Percentiles rank a stretch among this genome's conserved stretches.
Conservation (phyloP, 148 eudicot genomes). For the Oxyria digyna region DNA sequence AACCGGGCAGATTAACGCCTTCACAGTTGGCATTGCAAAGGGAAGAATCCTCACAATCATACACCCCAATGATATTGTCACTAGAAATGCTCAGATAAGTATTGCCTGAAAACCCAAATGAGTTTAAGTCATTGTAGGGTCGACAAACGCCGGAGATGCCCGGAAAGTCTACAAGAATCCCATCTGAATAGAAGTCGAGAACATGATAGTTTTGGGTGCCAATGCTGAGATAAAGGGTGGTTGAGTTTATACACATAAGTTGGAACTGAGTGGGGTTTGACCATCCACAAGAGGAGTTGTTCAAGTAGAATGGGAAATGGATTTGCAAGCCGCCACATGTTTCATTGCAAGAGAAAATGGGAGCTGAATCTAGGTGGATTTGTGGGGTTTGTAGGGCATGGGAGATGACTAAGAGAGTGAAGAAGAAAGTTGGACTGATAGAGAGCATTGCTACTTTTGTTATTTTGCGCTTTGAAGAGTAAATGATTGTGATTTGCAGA, state of each 20-base stretch:
- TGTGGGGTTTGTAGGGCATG: background rate
- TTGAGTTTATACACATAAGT: constrained; percentile 47
- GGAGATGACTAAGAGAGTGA: background rate
- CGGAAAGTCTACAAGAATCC: constrained; percentile 52
- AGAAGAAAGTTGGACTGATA: background rate
- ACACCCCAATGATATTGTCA: constrained; percentile 64
- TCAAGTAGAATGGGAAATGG: constrained; percentile 54
- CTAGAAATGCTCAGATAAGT: constrained; percentile 45
- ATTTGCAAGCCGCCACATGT: constrained; percentile 44
- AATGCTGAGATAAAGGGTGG: constrained; percentile 36
- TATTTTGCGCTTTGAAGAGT: background rate
- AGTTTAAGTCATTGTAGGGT: constrained; percentile 44
- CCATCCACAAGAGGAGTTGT: constrained; percentile 25
- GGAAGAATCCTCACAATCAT: constrained; percentile 75
- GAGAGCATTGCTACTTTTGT: background rate
- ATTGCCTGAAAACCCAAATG: constrained; percentile 41
- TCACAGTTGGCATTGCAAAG: constrained; percentile 59
- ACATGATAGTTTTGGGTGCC: constrained; percentile 34
- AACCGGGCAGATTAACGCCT: constrained; percentile 22
- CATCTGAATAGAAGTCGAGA: constrained; percentile 62
- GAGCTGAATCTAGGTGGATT: background rate
- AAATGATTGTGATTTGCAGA: background rate
- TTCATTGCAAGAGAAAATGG: constrained; percentile 20
- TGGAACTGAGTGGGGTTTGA: constrained; percentile 24
- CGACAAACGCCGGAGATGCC: constrained; percentile 34